phyloP scores from a whole-genome alignment of 2,329 filamentous ascomycete species.

The Beauveria medogensis region DNA sequence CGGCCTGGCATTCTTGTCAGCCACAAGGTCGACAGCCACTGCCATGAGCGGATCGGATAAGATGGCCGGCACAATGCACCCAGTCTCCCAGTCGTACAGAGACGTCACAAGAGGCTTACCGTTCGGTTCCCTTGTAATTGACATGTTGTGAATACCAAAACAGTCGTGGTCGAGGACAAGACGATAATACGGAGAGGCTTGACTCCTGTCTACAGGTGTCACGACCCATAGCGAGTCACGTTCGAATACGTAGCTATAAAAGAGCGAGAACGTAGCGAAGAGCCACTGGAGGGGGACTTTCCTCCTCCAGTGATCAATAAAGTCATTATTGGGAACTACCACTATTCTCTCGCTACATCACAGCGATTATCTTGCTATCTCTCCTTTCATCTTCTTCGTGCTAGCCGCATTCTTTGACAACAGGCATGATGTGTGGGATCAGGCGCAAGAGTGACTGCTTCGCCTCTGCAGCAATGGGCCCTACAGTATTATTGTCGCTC shows the following conservation, averaged over 20 bases:
- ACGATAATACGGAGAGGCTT: slow-evolving; percentile 20
- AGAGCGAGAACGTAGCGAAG: no score
- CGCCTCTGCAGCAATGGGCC: slow-evolving; percentile 13
- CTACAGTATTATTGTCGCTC: slow-evolving; percentile 14
- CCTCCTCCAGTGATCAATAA: no score
- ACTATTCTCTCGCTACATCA: no score
- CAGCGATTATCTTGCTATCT: no score
- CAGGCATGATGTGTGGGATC: slow-evolving; percentile 19
- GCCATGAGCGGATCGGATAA: slow-evolving; percentile 18
- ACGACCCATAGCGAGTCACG: no score
- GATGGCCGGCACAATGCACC: slow-evolving; percentile 22
- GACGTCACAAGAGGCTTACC: slow-evolving; percentile 19
- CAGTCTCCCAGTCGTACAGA: slow-evolving; percentile 24
- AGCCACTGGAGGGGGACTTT: no score
- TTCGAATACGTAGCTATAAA: no score
- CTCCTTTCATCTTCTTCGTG: no score
- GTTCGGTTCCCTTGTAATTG: slow-evolving; percentile 15
- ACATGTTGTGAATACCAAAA: slow-evolving; percentile 26
- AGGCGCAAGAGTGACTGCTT: slow-evolving; percentile 21
- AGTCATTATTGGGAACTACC: no score
- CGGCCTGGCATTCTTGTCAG: slow-evolving; percentile 17
- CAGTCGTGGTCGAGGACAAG: slow-evolving; percentile 27
- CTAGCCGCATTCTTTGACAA: no score
- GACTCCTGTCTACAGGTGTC: not conserved
- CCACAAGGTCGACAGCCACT: slow-evolving; percentile 12